Conservation (phyloP, 768 basidiomycete species). For the Termitomyces sp. region DNA sequence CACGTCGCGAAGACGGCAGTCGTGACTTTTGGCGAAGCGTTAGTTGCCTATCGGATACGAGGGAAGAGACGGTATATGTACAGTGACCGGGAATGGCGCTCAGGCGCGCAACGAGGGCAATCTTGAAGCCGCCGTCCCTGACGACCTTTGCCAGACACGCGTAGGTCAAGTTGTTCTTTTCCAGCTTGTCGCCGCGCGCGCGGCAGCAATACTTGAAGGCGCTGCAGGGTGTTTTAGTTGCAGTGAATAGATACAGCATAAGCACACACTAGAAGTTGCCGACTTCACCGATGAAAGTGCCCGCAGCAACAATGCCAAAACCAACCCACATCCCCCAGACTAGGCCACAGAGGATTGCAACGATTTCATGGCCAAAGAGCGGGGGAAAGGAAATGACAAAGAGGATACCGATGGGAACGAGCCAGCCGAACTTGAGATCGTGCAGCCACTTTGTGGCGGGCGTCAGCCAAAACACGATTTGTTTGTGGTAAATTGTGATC, state of each 20-base stretch:
- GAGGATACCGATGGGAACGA: slow-evolving; percentile 62
- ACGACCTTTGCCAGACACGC: slow-evolving; percentile 64
- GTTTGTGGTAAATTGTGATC: slow-evolving; percentile 57
- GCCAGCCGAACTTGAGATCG: not conserved
- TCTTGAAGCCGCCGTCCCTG: slow-evolving; percentile 83
- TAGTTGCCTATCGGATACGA: not conserved
- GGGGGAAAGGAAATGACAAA: slow-evolving; percentile 88
- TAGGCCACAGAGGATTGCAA: slow-evolving; percentile 82
- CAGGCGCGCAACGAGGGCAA: slow-evolving; percentile 70
- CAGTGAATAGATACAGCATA: too few relatives aligned
- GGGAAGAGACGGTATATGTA: slow-evolving; percentile 19
- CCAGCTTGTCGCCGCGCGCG: slow-evolving; percentile 70
- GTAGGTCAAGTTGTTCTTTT: slow-evolving; percentile 52
- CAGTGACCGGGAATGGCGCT: slow-evolving; percentile 88
- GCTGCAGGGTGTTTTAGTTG: slow-evolving; percentile 26
- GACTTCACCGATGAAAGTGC: slow-evolving; percentile 81
- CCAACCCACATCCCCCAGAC: slow-evolving; percentile 89
- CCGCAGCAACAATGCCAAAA: slow-evolving; percentile 81
- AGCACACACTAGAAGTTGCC: slow-evolving; percentile 77
- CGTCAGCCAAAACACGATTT: slow-evolving; percentile 68
- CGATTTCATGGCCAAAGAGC: slow-evolving; percentile 89
- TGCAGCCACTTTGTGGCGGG: slow-evolving; percentile 65
- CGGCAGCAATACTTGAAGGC: slow-evolving; percentile 82
- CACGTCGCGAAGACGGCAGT: slow-evolving; percentile 87
- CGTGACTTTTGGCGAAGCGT: slow-evolving; percentile 49